Percentiles rank a stretch among this genome's conserved stretches.
These are phyloP conservation scores for Daldinia childiae DNA, from an alignment of 495 filamentous ascomycete genomes.

Conservation along the genomic window DNA sequence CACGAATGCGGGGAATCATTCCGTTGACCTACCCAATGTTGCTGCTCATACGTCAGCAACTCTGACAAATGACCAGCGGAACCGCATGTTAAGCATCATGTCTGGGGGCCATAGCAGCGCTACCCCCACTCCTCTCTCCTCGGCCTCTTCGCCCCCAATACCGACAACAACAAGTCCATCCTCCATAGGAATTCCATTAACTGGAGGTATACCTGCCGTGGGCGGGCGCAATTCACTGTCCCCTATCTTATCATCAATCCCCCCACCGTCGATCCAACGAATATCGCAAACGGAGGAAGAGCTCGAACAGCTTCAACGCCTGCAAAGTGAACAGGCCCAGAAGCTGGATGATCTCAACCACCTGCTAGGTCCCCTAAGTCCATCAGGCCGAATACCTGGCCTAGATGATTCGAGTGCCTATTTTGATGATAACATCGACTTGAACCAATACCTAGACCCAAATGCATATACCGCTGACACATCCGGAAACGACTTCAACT, in stretches of 20 bases:
- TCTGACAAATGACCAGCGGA: slow-evolving; percentile 79
- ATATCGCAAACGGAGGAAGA: slow-evolving; percentile 73
- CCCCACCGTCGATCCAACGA: slow-evolving; percentile 63
- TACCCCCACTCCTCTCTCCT: slow-evolving; percentile 39
- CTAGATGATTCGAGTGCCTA: slow-evolving; percentile 62
- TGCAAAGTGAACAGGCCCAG: slow-evolving; percentile 76
- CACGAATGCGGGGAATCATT: slow-evolving; percentile 63
- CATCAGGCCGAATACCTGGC: slow-evolving; percentile 81
- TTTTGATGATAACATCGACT: slow-evolving; percentile 63
- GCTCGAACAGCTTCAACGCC: slow-evolving; percentile 75
- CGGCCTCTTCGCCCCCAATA: slow-evolving; percentile 35
- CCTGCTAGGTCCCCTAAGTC: slow-evolving; percentile 78
- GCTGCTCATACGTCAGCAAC: slow-evolving; percentile 75
- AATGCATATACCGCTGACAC: slow-evolving; percentile 62
- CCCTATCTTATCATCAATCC: slow-evolving; percentile 66
- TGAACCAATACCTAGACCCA: slow-evolving; percentile 75
- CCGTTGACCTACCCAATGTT: slow-evolving; percentile 77
- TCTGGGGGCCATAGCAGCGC: slow-evolving; percentile 52
- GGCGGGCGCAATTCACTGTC: slow-evolving; percentile 53
- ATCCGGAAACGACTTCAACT: slow-evolving; percentile 52
- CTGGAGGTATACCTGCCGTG: slow-evolving; percentile 47
- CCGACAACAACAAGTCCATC: slow-evolving; percentile 26
- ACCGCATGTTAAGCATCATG: slow-evolving; percentile 82
- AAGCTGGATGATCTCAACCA: slow-evolving; percentile 76
- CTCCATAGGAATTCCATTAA: slow-evolving; percentile 40